Percentiles rank a stretch among this genome's conserved stretches.
phyloP scores from a whole-genome alignment of 371 early-diverging fungal species.

The Mortierella sp. region DNA sequence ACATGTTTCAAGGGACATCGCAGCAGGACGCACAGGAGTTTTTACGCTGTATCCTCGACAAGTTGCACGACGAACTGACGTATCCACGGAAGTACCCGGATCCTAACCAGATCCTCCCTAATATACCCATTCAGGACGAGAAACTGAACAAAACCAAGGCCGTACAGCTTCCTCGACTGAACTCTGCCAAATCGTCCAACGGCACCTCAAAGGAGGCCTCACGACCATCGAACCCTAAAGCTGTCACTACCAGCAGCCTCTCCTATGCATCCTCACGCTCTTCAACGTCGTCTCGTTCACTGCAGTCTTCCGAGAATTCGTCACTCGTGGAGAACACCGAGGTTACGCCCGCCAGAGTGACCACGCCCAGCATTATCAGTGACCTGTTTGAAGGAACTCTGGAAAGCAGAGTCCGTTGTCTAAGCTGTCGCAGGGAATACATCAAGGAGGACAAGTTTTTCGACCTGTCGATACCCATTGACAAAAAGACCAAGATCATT shows the following conservation, averaged over 20 bases:
- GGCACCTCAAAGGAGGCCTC: slow-evolving; percentile 25
- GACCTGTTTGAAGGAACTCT: slow-evolving; percentile 64
- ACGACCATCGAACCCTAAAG: slow-evolving; percentile 18
- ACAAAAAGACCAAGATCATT: slow-evolving; percentile 51
- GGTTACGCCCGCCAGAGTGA: slow-evolving; percentile 49
- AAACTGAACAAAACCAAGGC: slow-evolving; percentile 16
- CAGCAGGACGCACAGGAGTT: slow-evolving; percentile 69
- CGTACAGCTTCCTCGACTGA: slow-evolving; percentile 13
- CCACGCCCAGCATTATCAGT: slow-evolving; percentile 60
- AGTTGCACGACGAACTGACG: slow-evolving; percentile 61
- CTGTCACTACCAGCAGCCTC: slow-evolving; percentile 43
- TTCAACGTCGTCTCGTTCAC: slow-evolving; percentile 35
- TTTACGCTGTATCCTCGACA: slow-evolving; percentile 61
- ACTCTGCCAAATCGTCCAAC: background rate
- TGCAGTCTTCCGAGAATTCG: slow-evolving; percentile 49
- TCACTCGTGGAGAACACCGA: slow-evolving; percentile 50
- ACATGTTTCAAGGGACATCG: slow-evolving; percentile 59
- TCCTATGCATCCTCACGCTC: slow-evolving; percentile 52
- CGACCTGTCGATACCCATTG: slow-evolving; percentile 66
- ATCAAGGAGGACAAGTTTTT: slow-evolving; percentile 62
- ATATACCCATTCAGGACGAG: slow-evolving; percentile 23
- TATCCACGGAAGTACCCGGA: slow-evolving; percentile 43
- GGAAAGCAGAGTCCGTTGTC: slow-evolving; percentile 62
- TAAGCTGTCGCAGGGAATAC: slow-evolving; percentile 61
- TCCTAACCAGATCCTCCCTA: background rate